These are phyloP conservation scores for Eimeria sp. DNA, from an alignment of 169 alveolate genomes.

Conservation along the genomic window DNA sequence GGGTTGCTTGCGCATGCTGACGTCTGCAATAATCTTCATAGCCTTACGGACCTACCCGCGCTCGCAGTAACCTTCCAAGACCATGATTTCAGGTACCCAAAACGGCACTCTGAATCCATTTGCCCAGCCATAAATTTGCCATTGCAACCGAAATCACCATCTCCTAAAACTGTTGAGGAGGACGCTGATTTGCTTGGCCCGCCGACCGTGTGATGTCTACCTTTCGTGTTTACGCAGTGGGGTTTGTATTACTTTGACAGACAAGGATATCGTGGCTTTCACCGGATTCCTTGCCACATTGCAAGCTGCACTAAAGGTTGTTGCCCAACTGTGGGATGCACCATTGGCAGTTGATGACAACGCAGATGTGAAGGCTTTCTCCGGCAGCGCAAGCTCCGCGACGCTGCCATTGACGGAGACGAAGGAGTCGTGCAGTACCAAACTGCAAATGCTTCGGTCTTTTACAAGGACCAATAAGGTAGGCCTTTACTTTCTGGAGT, in stretches of 20 bases:
- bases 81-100: slow-evolving; percentile 45
- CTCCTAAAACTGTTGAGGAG: neutral
- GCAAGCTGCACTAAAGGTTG: neutral
- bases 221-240: slow-evolving; percentile 45
- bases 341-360: neutral
- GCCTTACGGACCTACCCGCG: slow-evolving; percentile 24
- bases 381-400: slow-evolving; percentile 24
- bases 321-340: slow-evolving; percentile 10
- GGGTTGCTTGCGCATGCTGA: slow-evolving; percentile 12
- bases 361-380: neutral
- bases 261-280: slow-evolving; percentile 60
- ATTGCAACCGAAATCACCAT: neutral
- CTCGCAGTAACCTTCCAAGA: slow-evolving; percentile 21
- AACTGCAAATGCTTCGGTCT: neutral
- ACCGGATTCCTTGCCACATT: neutral
- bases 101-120: neutral
- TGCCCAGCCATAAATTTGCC: neutral
- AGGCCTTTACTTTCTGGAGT: neutral
- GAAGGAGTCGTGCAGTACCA: neutral
- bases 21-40: slow-evolving; percentile 18
- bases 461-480: neutral
- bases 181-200: neutral
- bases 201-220: neutral
- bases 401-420: neutral
- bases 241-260: slow-evolving; percentile 59